Evolutionary conservation across 306 rosid species (phyloP).

Genomic region (Pyrus pyrifolia): DNA sequence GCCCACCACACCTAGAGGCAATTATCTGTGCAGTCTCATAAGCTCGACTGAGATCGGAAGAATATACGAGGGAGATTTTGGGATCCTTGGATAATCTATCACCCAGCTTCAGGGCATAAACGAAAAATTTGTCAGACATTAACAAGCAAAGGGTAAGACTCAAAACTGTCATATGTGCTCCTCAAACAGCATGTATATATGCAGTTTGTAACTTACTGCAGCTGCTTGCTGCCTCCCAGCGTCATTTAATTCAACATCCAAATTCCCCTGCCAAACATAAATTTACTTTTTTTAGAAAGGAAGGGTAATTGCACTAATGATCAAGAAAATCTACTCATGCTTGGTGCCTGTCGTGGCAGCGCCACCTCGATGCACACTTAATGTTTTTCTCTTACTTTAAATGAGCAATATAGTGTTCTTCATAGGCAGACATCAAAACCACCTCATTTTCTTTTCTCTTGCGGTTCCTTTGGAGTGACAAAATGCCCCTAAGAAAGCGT

Average conservation of each 20-base stretch:
- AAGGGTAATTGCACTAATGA: neutral
- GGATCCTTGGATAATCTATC: slow-evolving; percentile 67
- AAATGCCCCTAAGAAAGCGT: neutral
- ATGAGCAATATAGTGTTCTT: neutral
- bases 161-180: neutral
- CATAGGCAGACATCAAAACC: neutral
- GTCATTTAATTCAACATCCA: slow-evolving; percentile 86
- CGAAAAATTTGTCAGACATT: neutral
- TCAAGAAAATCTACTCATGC: neutral
- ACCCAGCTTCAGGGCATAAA: slow-evolving; percentile 52
- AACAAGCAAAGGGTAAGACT: neutral
- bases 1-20: slow-evolving; percentile 64
- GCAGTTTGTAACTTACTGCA: slow-evolving; percentile 45
- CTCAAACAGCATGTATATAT: neutral
- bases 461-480: neutral
- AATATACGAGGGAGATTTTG: slow-evolving; percentile 55
- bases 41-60: slow-evolving; percentile 90
- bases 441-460: neutral
- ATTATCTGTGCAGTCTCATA: slow-evolving; percentile 73
- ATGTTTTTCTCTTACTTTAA: neutral
- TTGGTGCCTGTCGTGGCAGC: neutral
- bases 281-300: neutral
- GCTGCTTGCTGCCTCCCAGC: slow-evolving; percentile 83
- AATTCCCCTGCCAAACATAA: slow-evolving; percentile 57
- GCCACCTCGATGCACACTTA: neutral